phyloP scores from a whole-genome alignment of 1,139 yeast species.

The Scheffersomyces titani region DNA sequence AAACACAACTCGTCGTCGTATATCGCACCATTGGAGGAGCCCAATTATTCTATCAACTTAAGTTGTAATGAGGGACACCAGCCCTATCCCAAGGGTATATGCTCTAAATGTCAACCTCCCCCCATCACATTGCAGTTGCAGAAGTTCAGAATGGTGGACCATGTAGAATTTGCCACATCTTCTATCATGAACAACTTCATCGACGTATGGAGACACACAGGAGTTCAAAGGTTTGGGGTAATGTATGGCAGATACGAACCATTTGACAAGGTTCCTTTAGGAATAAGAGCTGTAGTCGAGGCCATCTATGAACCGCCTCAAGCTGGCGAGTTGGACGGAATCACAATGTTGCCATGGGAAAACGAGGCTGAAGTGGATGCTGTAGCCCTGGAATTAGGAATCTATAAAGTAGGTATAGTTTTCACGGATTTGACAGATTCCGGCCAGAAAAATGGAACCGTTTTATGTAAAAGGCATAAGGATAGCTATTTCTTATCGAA shows the following conservation, averaged over 20 bases:
- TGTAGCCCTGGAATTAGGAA: constrained; percentile 62
- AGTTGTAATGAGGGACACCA: constrained; percentile 80
- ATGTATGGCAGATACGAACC: constrained; percentile 79
- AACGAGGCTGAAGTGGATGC: constrained; percentile 54
- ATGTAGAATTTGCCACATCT: constrained; percentile 84
- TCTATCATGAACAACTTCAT: constrained; percentile 77
- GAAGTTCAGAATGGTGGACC: constrained; percentile 93
- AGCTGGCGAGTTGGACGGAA: constrained; percentile 80
- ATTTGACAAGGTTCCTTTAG: constrained; percentile 85
- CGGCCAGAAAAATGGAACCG: constrained; percentile 85
- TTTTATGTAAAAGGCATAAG: constrained; percentile 88
- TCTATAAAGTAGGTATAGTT: constrained; percentile 75
- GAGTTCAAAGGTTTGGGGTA: constrained; percentile 83
- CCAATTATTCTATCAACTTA: constrained; percentile 63
- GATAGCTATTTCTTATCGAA: constrained; percentile 88
- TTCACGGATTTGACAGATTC: constrained; percentile 91
- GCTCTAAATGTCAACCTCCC: constrained; percentile 97
- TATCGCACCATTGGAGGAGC: constrained; percentile 78
- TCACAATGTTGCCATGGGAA: constrained; percentile 66
- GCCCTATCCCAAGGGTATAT: constrained; percentile 93
- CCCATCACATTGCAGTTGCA: constrained; percentile 93
- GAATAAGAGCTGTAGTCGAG: constrained; percentile 91
- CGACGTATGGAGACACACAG: constrained; percentile 88
- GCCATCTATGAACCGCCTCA: constrained; percentile 95
- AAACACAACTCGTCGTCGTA: constrained; percentile 64